phyloP scores from a whole-genome alignment of 768 basidiomycete genomes.

The Termitomyces titanicus region DNA sequence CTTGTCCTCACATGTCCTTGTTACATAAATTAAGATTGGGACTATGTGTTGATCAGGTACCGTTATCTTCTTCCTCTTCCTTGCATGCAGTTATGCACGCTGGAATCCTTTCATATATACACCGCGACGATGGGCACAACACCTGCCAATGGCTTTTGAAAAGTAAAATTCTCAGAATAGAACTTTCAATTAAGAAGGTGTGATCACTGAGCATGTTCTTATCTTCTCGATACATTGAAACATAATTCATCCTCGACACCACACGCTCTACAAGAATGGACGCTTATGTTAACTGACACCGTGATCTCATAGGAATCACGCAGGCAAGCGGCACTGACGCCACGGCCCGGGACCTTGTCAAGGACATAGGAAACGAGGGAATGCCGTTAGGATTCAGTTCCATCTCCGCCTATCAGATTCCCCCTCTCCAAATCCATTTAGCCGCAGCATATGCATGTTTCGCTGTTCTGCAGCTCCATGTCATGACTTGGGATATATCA shows the following conservation, averaged over 20 bases:
- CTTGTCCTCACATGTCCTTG: too few species aligned
- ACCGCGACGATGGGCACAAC: too few species aligned
- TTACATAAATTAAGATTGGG: background rate
- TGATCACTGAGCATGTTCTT: too few species aligned
- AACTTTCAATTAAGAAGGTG: background rate
- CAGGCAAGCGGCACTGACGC: background rate
- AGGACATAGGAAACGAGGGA: background rate
- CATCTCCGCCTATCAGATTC: background rate
- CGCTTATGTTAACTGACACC: background rate
- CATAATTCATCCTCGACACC: background rate
- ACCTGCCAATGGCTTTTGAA: too few species aligned
- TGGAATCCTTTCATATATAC: background rate
- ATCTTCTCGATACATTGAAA: background rate
- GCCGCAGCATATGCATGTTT: background rate
- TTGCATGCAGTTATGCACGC: too few species aligned
- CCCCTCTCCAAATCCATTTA: background rate
- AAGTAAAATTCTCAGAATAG: background rate
- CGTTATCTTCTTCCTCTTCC: too few species aligned
- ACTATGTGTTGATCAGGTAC: background rate
- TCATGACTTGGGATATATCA: background rate
- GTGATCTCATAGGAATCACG: background rate
- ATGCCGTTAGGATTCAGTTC: background rate
- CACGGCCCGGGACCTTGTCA: background rate
- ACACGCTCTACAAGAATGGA: background rate
- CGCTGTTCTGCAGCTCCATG: background rate